Base-by-base conservation (phyloP, 257 asterid species). In the Plectranthus barbatus region DNA sequence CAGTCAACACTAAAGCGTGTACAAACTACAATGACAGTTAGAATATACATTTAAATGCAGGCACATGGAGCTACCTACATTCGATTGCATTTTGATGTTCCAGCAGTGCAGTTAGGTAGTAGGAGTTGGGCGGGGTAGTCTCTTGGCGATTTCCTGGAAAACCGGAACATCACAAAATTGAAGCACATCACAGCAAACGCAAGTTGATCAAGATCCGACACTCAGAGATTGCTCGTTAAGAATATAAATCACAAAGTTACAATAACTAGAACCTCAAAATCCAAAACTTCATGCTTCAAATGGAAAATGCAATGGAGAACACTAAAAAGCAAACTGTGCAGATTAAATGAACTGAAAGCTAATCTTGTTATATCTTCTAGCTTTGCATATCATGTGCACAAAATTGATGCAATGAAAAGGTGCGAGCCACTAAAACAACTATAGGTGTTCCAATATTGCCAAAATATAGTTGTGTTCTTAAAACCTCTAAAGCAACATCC, bases 61-160 rank as follows among this genome's bases (percentile, higher is more conserved):
- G 78, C 67, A 71, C 45, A 52, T 39, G 11, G 44, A 62, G 75
- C 75, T 29, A 75, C 71, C 50, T 68, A 68, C 74, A 51, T 67
- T 29, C 14, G 6, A 58, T 46, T 56, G 56, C 21, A 15, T 40
- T 36, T 45, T 56, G 40, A 19, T 18, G 39, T 41, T 62, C 47
- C 26, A 56, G 44, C 44, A 21, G 24, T 86, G 44, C 44, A 21
- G 24, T 86, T 81, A 86, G 31, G 86, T 62, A 56, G 81, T 64
- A n/a, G 89, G 68, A 34, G 89, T 29, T 10, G 97, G 84, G 24
- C 90, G 89, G 0, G 95, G 97, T 42, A 89, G 78, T 64, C 93
- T 82, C 79, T 84, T 87, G 5, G 90, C 95, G 6, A 87, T 83
- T 68, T 87, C 95, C 97, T 89, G 87, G 21, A 56, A 74, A 64